Evolutionary conservation across 2,329 filamentous ascomycete genomes (phyloP).

Genomic region (Alternaria brassicae): DNA sequence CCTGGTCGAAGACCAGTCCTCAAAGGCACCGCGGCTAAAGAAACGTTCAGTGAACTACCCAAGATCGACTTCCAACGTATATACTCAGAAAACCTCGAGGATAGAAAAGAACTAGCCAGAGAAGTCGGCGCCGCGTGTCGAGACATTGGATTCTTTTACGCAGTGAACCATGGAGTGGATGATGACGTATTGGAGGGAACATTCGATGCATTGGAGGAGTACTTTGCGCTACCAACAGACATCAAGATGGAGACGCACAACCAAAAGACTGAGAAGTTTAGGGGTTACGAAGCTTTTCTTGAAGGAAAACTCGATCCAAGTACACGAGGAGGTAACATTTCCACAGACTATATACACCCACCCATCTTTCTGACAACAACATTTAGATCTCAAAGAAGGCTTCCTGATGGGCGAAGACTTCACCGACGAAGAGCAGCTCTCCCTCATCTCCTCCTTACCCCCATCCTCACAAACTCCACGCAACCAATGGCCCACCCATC

Average conservation of each 20-base stretch:
- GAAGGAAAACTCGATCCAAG: constrained; percentile 48
- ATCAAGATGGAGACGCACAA: constrained; percentile 49
- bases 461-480: constrained; percentile 26
- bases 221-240: constrained; percentile 41
- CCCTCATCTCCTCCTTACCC: constrained; percentile 22
- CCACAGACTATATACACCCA: neutral
- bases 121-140: constrained; percentile 45
- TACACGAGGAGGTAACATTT: constrained; percentile 39
- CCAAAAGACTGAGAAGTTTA: constrained; percentile 45
- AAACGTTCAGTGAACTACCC: constrained; percentile 36
- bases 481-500: constrained; percentile 44
- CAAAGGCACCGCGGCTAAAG: constrained; percentile 32
- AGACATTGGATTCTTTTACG: constrained; percentile 46
- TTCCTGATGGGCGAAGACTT: constrained; percentile 48
- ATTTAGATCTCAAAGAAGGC: constrained; percentile 44
- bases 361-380: neutral
- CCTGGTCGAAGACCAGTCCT: constrained; percentile 37
- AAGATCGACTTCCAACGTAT: constrained; percentile 43
- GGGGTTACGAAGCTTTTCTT: constrained; percentile 48
- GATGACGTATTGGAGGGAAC: constrained; percentile 37
- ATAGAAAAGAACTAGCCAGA: constrained; percentile 34
- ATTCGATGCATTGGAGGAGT: constrained; percentile 38
- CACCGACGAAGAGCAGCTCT: constrained; percentile 42
- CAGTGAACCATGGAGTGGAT: constrained; percentile 42
- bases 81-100: constrained; percentile 34